These are phyloP conservation scores for Pyrus betulifolia DNA, from an alignment of 306 rosid genomes.

Conservation along the genomic window DNA sequence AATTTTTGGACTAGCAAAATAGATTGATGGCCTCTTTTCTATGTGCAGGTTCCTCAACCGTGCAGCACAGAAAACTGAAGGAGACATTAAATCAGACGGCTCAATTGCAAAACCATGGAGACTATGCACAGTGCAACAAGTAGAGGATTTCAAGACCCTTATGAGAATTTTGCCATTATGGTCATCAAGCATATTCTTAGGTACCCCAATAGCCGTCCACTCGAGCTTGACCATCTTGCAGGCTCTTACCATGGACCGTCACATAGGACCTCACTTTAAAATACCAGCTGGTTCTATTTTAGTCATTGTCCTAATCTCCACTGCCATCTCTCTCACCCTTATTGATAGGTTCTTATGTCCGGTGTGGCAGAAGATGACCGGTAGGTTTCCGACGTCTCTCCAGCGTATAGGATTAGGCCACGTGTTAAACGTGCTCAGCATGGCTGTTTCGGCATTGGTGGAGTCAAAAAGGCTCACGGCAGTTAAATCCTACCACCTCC, in stretches of 20 bases:
- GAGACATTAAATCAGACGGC: conserved; percentile 34
- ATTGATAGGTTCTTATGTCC: conserved; percentile 46
- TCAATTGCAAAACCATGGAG: conserved; percentile 46
- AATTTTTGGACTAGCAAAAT: no score
- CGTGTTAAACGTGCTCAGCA: conserved; percentile 25
- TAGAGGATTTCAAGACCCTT: conserved; percentile 45
- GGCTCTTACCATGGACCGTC: conserved; percentile 54
- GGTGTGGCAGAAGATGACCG: conserved; percentile 25
- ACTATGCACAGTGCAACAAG: conserved; percentile 53
- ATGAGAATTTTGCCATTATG: conserved; percentile 44
- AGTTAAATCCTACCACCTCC: neutral
- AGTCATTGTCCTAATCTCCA: conserved; percentile 25
- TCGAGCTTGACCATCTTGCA: conserved; percentile 48
- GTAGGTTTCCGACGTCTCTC: conserved; percentile 26
- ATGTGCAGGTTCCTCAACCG: conserved; percentile 42
- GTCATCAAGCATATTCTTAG: conserved; percentile 40
- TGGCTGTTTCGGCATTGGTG: conserved; percentile 53
- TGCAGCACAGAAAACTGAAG: conserved; percentile 42
- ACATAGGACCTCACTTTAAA: conserved; percentile 42
- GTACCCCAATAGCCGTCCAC: conserved; percentile 42
- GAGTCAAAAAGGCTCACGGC: conserved; percentile 52
- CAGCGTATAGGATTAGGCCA: conserved; percentile 52
- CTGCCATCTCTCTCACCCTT: conserved; percentile 32
- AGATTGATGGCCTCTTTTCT: neutral
- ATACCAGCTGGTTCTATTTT: conserved; percentile 42